Percentiles rank a stretch among this genome's conserved stretches.
phyloP scores from a whole-genome alignment of 495 filamentous ascomycete genomes.

The Massariosphaeria phaeospora region DNA sequence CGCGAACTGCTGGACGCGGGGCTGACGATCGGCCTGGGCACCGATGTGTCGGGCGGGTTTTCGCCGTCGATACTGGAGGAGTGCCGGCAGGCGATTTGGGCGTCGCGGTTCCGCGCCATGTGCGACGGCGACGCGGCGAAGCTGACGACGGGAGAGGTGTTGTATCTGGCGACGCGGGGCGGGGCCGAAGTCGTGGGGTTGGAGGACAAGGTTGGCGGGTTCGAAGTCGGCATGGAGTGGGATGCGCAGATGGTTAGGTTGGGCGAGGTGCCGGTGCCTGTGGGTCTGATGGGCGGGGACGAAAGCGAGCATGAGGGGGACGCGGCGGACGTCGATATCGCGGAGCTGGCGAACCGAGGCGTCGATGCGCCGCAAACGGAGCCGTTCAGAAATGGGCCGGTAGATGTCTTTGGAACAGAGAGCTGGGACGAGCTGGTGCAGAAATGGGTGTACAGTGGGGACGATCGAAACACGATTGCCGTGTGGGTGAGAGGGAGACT shows the following conservation, averaged over 20 bases:
- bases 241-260: conserved; percentile 78
- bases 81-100: conserved; percentile 70
- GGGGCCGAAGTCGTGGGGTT: conserved; percentile 75
- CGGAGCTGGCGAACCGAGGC: too few species aligned
- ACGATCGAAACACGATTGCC: conserved; percentile 71
- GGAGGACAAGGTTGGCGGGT: conserved; percentile 61
- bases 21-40: conserved; percentile 76
- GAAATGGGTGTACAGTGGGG: conserved; percentile 87
- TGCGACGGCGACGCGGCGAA: conserved; percentile 47
- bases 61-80: conserved; percentile 70
- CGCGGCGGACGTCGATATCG: too few species aligned
- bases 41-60: conserved; percentile 85
- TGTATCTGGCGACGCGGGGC: conserved; percentile 78
- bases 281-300: too few species aligned
- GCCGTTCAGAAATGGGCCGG: too few species aligned
- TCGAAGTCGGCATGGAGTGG: conserved; percentile 83
- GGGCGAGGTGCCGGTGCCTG: conserved; percentile 42
- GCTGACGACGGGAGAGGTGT: conserved; percentile 74
- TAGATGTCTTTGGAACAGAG: conserved; percentile 87
- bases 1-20: conserved; percentile 67
- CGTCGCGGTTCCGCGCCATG: conserved; percentile 63
- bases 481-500: conserved; percentile 78
- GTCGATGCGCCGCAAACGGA: too few species aligned
- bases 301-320: conserved; percentile 32
- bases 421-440: conserved; percentile 67